Percentiles rank a stretch among this genome's conserved stretches.
Evolutionary conservation across 208 protist genomes (phyloP).

Genomic region (Acanthamoeba quina): DNA sequence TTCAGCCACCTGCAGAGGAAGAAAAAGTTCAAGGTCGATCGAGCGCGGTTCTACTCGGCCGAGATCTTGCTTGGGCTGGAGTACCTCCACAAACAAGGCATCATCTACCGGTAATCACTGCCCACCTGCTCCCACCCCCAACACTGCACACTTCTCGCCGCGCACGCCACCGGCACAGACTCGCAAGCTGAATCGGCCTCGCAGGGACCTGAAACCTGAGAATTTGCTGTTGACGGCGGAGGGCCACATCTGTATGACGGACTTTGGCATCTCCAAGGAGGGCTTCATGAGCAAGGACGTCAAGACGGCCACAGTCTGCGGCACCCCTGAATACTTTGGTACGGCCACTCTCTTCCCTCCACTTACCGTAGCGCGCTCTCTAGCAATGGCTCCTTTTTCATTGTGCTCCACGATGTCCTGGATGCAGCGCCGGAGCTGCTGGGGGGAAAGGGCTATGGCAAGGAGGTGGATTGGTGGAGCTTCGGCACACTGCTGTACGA

Average conservation of each 20-base stretch:
- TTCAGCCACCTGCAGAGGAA: constrained; percentile 94
- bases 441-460: constrained; percentile 84
- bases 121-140: constrained; percentile 84
- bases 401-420: too few species aligned
- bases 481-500: constrained; percentile 91
- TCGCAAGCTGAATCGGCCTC: background rate
- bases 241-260: constrained; percentile 87
- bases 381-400: too few species aligned
- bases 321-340: constrained; percentile 90
- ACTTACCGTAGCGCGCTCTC: too few species aligned
- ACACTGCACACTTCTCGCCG: constrained; percentile 22
- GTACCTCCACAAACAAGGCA: constrained; percentile 85
- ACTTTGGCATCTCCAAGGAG: constrained; percentile 90
- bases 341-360: too few species aligned
- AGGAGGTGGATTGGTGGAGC: constrained; percentile 92
- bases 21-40: background rate
- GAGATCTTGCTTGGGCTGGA: constrained; percentile 89
- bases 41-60: constrained; percentile 73
- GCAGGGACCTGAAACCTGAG: constrained; percentile 15
- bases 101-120: constrained; percentile 88
- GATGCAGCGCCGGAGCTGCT: constrained; percentile 86
- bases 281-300: constrained; percentile 68
- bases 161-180: background rate
- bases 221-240: constrained; percentile 27
- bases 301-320: constrained; percentile 88